Percentiles rank a stretch among this genome's conserved stretches.
phyloP scores from a whole-genome alignment of 2,329 filamentous ascomycete genomes.

The Stachybotrys echinatus region DNA sequence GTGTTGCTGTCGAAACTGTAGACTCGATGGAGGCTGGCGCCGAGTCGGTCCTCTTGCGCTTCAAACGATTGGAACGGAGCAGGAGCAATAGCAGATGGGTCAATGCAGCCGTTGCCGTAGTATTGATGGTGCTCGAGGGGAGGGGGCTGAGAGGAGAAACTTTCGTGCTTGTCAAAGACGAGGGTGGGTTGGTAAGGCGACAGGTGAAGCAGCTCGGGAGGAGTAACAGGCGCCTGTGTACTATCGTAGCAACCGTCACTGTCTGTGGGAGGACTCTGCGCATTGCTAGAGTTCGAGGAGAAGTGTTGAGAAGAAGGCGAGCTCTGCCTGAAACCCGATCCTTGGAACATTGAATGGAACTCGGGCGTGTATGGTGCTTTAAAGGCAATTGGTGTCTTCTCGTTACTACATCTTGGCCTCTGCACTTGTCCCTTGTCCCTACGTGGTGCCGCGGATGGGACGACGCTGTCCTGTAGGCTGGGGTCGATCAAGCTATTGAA shows the following conservation, averaged over 20 bases:
- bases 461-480: neutral
- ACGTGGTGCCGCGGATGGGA: neutral
- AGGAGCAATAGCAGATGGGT: neutral
- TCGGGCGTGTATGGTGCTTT: neutral
- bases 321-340: slow-evolving; percentile 9
- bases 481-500: neutral
- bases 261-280: slow-evolving; percentile 32
- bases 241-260: slow-evolving; percentile 28
- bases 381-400: neutral
- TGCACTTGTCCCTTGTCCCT: neutral
- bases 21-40: neutral
- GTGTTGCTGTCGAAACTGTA: slow-evolving; percentile 2
- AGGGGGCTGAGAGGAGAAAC: neutral
- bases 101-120: neutral
- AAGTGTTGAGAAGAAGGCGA: slow-evolving; percentile 33
- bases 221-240: slow-evolving; percentile 28
- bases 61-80: neutral
- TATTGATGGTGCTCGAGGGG: neutral
- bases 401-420: neutral
- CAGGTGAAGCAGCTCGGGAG: slow-evolving; percentile 25
- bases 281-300: slow-evolving; percentile 29
- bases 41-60: neutral
- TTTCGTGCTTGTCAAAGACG: neutral
- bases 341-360: neutral
- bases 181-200: slow-evolving; percentile 16